These are phyloP conservation scores for Biscogniauxia marginata DNA, from an alignment of 2,329 filamentous ascomycete genomes.

Conservation along the genomic window DNA sequence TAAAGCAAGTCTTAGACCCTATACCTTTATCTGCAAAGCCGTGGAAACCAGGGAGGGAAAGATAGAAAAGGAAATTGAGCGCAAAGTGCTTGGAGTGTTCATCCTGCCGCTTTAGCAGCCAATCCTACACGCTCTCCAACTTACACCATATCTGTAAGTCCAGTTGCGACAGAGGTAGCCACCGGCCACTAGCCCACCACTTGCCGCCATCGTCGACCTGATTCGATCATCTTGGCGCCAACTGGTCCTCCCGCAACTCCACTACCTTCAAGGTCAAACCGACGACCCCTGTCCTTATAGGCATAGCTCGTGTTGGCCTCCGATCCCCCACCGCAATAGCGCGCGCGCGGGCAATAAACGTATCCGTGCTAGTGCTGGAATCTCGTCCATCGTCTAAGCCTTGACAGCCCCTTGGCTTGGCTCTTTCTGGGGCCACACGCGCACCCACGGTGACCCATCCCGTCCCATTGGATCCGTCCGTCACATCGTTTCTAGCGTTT, in stretches of 20 bases:
- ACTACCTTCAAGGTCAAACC: slow-evolving; percentile 15
- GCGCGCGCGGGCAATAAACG: slow-evolving; percentile 21
- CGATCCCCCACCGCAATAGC: slow-evolving; percentile 7
- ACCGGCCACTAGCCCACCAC: slow-evolving; percentile 22
- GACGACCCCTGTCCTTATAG: not conserved
- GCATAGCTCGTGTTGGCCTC: slow-evolving; percentile 1
- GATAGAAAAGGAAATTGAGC: not conserved
- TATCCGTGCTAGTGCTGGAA: slow-evolving; percentile 6
- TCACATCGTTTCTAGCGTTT: slow-evolving; percentile 31
- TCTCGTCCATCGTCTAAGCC: slow-evolving; percentile 6
- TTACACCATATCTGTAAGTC: slow-evolving; percentile 11
- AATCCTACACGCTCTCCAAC: slow-evolving; percentile 22
- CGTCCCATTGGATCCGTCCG: slow-evolving; percentile 25
- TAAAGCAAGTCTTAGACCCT: not conserved
- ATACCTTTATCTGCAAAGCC: not conserved
- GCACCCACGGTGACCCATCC: slow-evolving; percentile 3
- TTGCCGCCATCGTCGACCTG: slow-evolving; percentile 26
- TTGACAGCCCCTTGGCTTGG: slow-evolving; percentile 8
- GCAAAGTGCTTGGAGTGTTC: not conserved
- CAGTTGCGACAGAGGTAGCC: slow-evolving; percentile 1
- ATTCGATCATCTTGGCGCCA: slow-evolving; percentile 24
- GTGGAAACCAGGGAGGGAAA: not conserved
- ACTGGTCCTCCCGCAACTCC: slow-evolving; percentile 22
- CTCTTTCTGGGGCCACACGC: slow-evolving; percentile 21
- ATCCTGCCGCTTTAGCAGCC: slow-evolving; percentile 22